Conservation (phyloP, 139 green algal genomes). For the Chlamydomonas sp. region DNA sequence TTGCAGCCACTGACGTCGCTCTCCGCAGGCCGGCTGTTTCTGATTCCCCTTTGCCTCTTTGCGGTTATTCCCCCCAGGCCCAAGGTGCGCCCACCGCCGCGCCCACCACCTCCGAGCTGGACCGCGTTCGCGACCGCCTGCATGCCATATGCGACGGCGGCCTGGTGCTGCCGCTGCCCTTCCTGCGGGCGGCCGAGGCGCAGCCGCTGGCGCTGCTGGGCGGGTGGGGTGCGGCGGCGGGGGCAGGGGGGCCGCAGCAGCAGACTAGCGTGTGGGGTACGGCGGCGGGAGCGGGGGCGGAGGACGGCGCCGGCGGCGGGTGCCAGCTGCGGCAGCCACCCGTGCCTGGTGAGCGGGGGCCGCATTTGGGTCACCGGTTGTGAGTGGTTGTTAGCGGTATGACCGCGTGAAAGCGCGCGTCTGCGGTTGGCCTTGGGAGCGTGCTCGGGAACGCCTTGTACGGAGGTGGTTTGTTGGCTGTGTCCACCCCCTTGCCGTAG, state of each 20-base stretch:
- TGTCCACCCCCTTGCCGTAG: too few species aligned
- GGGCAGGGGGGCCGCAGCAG: background rate
- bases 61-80: background rate
- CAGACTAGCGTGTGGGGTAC: background rate
- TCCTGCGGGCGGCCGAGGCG: conserved; percentile 74
- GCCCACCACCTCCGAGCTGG: conserved; percentile 12
- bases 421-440: too few species aligned
- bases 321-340: too few species aligned
- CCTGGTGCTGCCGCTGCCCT: conserved; percentile 83
- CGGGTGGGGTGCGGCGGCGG: background rate
- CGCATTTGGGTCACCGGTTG: too few species aligned
- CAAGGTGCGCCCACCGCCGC: background rate
- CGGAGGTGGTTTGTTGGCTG: too few species aligned
- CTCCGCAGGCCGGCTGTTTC: too few species aligned
- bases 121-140: conserved; percentile 65
- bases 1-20: too few species aligned
- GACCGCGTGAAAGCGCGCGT: too few species aligned
- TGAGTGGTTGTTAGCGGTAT: too few species aligned
- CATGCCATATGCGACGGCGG: conserved; percentile 72
- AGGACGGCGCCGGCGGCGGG: background rate
- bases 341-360: too few species aligned
- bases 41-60: background rate
- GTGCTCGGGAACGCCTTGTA: too few species aligned
- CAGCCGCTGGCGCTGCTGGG: conserved; percentile 76
- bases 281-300: background rate